Evolutionary conservation across 2,329 filamentous ascomycete genomes (phyloP).

Genomic region (Fusarium sp.): DNA sequence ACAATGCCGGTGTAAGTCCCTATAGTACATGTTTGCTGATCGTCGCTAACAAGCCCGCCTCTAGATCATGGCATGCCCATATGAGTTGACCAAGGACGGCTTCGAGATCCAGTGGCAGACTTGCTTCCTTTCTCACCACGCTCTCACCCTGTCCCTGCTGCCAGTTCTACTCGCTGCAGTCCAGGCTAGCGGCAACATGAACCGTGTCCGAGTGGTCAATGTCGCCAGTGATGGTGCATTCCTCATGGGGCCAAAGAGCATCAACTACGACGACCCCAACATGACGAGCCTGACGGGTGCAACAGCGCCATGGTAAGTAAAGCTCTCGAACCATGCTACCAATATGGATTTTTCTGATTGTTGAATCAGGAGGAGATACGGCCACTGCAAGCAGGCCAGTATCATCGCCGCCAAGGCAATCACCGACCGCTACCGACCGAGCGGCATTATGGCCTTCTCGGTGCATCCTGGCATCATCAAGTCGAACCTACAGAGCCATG

Average conservation of each 20-base stretch:
- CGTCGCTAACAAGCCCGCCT: slow-evolving; percentile 20
- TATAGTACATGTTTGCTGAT: not conserved
- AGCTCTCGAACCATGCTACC: accelerated
- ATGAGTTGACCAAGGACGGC: slow-evolving; percentile 35
- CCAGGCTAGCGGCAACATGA: slow-evolving; percentile 7
- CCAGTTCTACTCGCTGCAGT: slow-evolving; percentile 29
- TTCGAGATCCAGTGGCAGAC: slow-evolving; percentile 40
- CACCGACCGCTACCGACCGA: slow-evolving; percentile 29
- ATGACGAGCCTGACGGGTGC: slow-evolving; percentile 29
- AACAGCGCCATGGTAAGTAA: slow-evolving; percentile 25
- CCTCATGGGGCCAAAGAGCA: slow-evolving; percentile 28
- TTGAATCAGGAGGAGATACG: slow-evolving; percentile 28
- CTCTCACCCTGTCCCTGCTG: slow-evolving; percentile 32
- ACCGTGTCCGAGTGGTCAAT: slow-evolving; percentile 41
- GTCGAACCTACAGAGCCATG: slow-evolving; percentile 33
- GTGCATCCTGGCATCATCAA: slow-evolving; percentile 40
- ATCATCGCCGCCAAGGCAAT: slow-evolving; percentile 36
- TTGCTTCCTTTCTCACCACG: slow-evolving; percentile 37
- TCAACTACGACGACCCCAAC: slow-evolving; percentile 40
- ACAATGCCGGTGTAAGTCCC: slow-evolving; percentile 46
- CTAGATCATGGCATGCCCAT: slow-evolving; percentile 39
- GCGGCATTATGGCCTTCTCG: slow-evolving; percentile 41
- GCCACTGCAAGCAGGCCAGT: slow-evolving; percentile 38
- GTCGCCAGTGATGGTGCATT: slow-evolving; percentile 39
- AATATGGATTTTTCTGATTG: not conserved